Evolutionary conservation across 345 rosid species (phyloP).

Genomic region (Eucalyptus viminalis): DNA sequence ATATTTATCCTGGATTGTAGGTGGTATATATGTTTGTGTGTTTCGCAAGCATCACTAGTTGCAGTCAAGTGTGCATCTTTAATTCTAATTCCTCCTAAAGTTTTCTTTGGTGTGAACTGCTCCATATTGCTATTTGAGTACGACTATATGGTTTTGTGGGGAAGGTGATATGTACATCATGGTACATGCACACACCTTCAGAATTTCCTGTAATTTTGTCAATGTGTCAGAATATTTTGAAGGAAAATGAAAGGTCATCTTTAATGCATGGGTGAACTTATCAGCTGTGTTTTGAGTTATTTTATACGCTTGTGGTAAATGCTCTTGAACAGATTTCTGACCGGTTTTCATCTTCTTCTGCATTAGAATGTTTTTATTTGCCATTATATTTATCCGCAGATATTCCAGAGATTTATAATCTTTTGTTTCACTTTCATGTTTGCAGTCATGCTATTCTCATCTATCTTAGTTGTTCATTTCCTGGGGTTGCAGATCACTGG

Average conservation of each 20-base stretch:
- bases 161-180: neutral
- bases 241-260: neutral
- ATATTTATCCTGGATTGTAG: neutral
- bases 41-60: neutral
- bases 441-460: conserved; percentile 82
- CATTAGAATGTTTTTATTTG: neutral
- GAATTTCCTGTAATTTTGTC: neutral
- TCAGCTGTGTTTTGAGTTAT: neutral
- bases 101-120: neutral
- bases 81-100: neutral
- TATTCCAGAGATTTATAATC: neutral
- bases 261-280: neutral
- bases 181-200: neutral
- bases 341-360: neutral
- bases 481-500: conserved; percentile 88
- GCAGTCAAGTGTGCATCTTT: neutral
- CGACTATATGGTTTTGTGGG: neutral
- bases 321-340: neutral
- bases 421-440: neutral
- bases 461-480: conserved; percentile 62
- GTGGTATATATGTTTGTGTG: neutral
- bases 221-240: neutral
- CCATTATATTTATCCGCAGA: neutral
- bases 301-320: neutral
- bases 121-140: neutral